Evolutionary conservation across 805 yeast genomes (phyloP), one percentile per base, ranked within the genome.

Genomic region (Zygoascus ofunaensis): DNA sequence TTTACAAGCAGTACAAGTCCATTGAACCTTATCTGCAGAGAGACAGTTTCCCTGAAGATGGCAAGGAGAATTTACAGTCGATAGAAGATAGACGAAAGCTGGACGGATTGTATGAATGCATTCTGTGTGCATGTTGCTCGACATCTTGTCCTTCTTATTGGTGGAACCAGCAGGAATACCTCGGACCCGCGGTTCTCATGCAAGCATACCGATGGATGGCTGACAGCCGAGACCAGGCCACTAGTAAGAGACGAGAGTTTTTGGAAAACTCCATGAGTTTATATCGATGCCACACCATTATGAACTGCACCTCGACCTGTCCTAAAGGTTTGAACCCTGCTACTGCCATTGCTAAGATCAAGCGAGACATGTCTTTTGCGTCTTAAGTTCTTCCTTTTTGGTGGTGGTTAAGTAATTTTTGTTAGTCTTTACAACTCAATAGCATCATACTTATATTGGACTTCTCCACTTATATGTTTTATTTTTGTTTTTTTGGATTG

Each of bases 301-400:
- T 92, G 96, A 92, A 92, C 79, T 92, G 98, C 79, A 77, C 98
- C 43, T 82, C 78, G 64, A 92, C 98, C 46, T 92, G 98, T 74
- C 98, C 98, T 57, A 83, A 92, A 80, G 97, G 96, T 53, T 77
- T 92, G 72, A 92, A 92, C 71, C 98, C 98, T 39, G 98, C 97
- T 71, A 74, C 65, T 59, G 97, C 98, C 47, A 92, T 92, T 69
- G 97, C 97, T 53, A 87, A 87, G 70, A 87, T 92, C 69, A 92
- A 92, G 77, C 89, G 87, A 73, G 79, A 80, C 62, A 76, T 92
- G 76, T 92, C 96, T 43, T 75, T 83, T 59, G 87, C 51, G 26
- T 49, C n/a, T 42, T 36, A 14, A 10, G 15, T 12, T 32, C 24
- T 17, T 14, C n/a, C n/a, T n/a, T n/a, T n/a, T n/a, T n/a, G n/a